phyloP scores from a whole-genome alignment of 495 filamentous ascomycete species.

The Hyaloscypha hepaticicola region DNA sequence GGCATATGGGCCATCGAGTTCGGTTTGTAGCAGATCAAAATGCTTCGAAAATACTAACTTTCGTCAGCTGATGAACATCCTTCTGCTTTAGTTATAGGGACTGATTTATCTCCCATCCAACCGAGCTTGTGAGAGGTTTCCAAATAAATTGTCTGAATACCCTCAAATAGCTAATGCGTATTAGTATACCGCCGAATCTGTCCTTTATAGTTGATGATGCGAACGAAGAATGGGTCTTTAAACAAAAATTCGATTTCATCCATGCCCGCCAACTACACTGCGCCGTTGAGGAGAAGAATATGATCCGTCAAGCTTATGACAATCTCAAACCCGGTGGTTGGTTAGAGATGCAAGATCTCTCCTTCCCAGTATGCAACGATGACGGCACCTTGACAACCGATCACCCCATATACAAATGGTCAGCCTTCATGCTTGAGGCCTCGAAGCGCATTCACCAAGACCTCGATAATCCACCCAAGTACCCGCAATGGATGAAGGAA shows the following conservation, averaged over 20 bases:
- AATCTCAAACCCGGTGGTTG: constrained; percentile 47
- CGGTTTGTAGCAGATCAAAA: constrained; percentile 31
- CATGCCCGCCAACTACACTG: constrained; percentile 43
- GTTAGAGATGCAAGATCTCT: constrained; percentile 47
- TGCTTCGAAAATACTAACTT: constrained; percentile 2
- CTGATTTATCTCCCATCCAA: constrained; percentile 40
- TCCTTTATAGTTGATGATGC: constrained; percentile 53
- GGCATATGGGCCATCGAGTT: constrained; percentile 60
- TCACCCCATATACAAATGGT: neutral
- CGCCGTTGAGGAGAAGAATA: constrained; percentile 34
- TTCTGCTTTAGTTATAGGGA: constrained; percentile 50
- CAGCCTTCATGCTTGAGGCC: constrained; percentile 2
- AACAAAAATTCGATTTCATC: constrained; percentile 46
- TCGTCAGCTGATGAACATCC: constrained; percentile 38
- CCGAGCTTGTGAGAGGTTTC: constrained; percentile 24
- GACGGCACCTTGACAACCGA: neutral
- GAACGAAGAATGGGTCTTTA: constrained; percentile 52
- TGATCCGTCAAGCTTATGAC: constrained; percentile 8
- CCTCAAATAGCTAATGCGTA: neutral
- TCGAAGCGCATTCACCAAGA: neutral
- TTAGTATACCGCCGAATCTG: constrained; percentile 49
- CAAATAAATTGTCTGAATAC: neutral
- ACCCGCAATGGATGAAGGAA: constrained; percentile 39
- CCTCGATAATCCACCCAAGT: constrained; percentile 5
- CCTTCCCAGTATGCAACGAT: constrained; percentile 30